Evolutionary conservation across 805 yeast genomes (phyloP).

Genomic region (Hanseniaspora occidentalis): DNA sequence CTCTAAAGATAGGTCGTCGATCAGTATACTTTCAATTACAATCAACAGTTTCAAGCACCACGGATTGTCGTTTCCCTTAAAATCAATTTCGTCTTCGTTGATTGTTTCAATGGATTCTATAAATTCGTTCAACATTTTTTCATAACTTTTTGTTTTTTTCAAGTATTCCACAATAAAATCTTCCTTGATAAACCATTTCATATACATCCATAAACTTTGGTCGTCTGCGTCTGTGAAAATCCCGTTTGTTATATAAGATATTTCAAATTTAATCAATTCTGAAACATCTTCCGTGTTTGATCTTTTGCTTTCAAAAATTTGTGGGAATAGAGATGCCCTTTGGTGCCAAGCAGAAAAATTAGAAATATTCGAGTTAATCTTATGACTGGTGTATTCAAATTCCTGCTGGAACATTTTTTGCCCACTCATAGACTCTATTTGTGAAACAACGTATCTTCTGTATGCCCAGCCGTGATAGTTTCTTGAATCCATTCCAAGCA

Average conservation of each 20-base stretch:
- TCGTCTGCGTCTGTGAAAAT: constrained; percentile 89
- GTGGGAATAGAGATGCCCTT: constrained; percentile 56
- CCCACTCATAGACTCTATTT: constrained; percentile 16
- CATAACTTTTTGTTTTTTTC: constrained; percentile 13
- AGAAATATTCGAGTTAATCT: constrained; percentile 74
- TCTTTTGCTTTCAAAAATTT: constrained; percentile 23
- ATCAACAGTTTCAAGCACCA: constrained; percentile 67
- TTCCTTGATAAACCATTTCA: constrained; percentile 57
- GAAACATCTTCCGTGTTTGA: constrained; percentile 18
- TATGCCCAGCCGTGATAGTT: constrained; percentile 97
- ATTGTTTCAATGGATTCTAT: constrained; percentile 43
- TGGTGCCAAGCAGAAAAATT: constrained; percentile 97
- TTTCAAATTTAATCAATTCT: constrained; percentile 40
- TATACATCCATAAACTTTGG: constrained; percentile 84
- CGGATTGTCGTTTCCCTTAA: constrained; percentile 45
- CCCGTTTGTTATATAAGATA: constrained; percentile 65
- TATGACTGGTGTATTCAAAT: constrained; percentile 62
- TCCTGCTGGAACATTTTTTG: constrained; percentile 34
- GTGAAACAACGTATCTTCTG: constrained; percentile 54
- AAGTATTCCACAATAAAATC: constrained; percentile 19
- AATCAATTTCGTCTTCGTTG: constrained; percentile 61
- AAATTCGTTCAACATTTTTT: constrained; percentile 32
- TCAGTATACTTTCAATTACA: constrained; percentile 28
- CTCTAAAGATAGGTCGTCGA: constrained; percentile 21
- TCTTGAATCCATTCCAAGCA: constrained; percentile 63